Evolutionary conservation across 2,329 filamentous ascomycete species (phyloP), one percentile per base, ranked within the genome.

Genomic region (Cladosporium sp.): DNA sequence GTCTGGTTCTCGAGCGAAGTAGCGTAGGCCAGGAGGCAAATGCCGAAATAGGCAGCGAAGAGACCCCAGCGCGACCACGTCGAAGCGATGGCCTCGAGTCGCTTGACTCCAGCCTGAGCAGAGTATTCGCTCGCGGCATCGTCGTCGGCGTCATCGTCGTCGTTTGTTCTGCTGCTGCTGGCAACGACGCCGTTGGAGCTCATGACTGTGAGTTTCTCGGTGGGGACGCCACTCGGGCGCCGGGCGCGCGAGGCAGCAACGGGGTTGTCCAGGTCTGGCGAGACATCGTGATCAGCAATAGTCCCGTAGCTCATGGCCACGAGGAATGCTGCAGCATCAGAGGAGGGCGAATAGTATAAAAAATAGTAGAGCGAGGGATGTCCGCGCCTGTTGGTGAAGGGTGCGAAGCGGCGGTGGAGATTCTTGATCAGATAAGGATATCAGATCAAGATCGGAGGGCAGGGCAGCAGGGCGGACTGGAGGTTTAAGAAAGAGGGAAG

Each of bases 1-100:
- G 86, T 87, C 73, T 90, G 88, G 18, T 84, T 83, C 74, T 90
- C 88, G 21, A 90, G 81, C n/a, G 87, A 90, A 6, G 87, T 89
- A 59, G 85, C 84, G 71, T 87, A 89, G 24, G 88, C 86, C 80
- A 90, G 66, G 51, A 76, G 65, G 18, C 71, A 73, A 28, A 77
- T 71, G 73, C 78, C 77, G 52, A 80, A 71, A 73, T 85, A 85
- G 59, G 83, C 82, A 47, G 81, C 70, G 67, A 81, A 78, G 41
- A 85, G 75, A 30, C 78, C 79, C 24, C 74, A 75, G 66, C 75
- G 80, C n/a, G 81, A 80, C 83, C 83, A 85, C 34, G 79, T 80
- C 57, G 79, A 76, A 32, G 81, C 80, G 60, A 84, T 80, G 30
- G 80, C 82, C 69, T 85, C 82, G 2, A 82, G 77, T 28, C 79